Percentiles rank a stretch among this genome's conserved stretches.
Evolutionary conservation across 805 yeast species (phyloP).

Genomic region (Saturnispora dispora): DNA sequence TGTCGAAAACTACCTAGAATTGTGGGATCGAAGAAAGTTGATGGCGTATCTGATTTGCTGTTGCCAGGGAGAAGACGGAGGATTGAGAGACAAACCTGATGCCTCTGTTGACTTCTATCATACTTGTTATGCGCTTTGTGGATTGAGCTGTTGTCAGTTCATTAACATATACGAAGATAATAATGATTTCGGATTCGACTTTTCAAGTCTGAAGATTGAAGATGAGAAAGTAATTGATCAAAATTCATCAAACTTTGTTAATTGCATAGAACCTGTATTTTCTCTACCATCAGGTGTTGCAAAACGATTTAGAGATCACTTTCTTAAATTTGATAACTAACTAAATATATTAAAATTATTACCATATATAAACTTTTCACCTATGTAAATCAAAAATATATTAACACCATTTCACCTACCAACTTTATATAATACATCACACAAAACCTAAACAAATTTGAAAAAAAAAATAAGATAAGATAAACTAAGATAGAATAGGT

Average conservation of each 20-base stretch:
- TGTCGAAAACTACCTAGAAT: slow-evolving; percentile 1
- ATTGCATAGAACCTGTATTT: slow-evolving; percentile 46
- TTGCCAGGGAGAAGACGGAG: slow-evolving; percentile 54
- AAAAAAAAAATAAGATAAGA: background rate
- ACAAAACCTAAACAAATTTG: background rate
- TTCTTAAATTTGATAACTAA: background rate
- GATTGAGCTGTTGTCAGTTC: slow-evolving; percentile 55
- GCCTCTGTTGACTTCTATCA: slow-evolving; percentile 78
- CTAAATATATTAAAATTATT: background rate
- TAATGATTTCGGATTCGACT: slow-evolving; percentile 14
- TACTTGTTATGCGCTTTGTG: slow-evolving; percentile 75
- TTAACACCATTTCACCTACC: background rate
- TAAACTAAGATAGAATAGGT: background rate
- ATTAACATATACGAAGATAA: slow-evolving; percentile 19
- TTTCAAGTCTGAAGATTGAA: slow-evolving; percentile 14
- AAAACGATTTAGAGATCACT: slow-evolving; percentile 6
- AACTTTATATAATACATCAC: background rate
- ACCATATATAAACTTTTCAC: background rate
- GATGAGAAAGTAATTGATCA: slow-evolving; percentile 17
- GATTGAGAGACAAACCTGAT: slow-evolving; percentile 85
- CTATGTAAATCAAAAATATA: background rate
- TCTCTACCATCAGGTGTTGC: slow-evolving; percentile 41
- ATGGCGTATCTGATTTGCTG: slow-evolving; percentile 63
- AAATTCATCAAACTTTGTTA: slow-evolving; percentile 16
- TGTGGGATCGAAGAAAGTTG: slow-evolving; percentile 49